phyloP scores from a whole-genome alignment of 2,329 filamentous ascomycete genomes.

The Ustulina deusta region DNA sequence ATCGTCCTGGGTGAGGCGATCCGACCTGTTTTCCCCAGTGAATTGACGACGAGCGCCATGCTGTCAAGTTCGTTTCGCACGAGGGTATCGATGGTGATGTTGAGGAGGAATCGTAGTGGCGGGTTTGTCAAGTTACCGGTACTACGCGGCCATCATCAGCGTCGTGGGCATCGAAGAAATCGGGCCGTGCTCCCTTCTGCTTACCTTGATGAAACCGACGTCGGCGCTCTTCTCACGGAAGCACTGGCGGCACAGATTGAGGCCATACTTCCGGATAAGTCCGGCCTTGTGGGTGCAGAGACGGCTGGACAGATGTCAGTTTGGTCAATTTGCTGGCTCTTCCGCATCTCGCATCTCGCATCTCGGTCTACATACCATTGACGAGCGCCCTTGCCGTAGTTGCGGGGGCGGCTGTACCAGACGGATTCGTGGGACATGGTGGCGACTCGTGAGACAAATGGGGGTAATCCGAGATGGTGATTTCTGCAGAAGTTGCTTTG shows the following conservation, averaged over 20 bases:
- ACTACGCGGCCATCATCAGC: slow-evolving; percentile 25
- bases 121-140: slow-evolving; percentile 33
- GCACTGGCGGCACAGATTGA: slow-evolving; percentile 87
- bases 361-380: slow-evolving; percentile 75
- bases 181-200: neutral
- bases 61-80: slow-evolving; percentile 27
- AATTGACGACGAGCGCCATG: slow-evolving; percentile 31
- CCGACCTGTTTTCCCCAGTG: slow-evolving; percentile 15
- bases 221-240: slow-evolving; percentile 51
- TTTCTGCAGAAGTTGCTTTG: slow-evolving; percentile 26
- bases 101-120: slow-evolving; percentile 30
- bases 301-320: slow-evolving; percentile 58
- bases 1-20: slow-evolving; percentile 23
- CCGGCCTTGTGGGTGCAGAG: slow-evolving; percentile 93
- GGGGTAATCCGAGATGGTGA: slow-evolving; percentile 21
- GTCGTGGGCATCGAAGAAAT: neutral
- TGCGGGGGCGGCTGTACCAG: slow-evolving; percentile 98
- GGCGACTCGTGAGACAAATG: slow-evolving; percentile 24
- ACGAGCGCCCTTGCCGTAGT: slow-evolving; percentile 95
- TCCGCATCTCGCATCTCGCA: neutral
- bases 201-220: slow-evolving; percentile 41
- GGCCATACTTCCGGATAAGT: slow-evolving; percentile 99
- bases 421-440: slow-evolving; percentile 87
- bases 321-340: too few relatives aligned
- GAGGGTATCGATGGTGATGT: slow-evolving; percentile 37